A percentile compares a stretch with the other conserved stretches of the same genome.
Evolutionary conservation across 345 rosid species (phyloP).

Genomic region (Citrus cavaleriei): DNA sequence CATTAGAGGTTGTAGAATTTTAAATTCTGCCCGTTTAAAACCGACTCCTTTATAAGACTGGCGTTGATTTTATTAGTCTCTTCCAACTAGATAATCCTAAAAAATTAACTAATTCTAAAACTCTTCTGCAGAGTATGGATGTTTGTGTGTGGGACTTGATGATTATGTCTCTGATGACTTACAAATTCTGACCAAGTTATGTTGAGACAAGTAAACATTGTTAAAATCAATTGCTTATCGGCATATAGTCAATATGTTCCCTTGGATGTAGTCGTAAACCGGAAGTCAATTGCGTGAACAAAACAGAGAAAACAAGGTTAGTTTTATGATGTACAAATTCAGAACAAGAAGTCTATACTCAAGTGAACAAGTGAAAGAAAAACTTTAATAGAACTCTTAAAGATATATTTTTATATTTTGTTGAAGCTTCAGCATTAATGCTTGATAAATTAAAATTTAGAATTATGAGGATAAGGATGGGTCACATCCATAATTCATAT

Average conservation of each 20-base stretch:
- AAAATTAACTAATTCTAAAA: no score
- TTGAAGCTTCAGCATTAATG: not conserved
- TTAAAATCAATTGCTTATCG: not conserved
- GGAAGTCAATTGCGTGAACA: not conserved
- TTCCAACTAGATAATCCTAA: not conserved
- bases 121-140: not conserved
- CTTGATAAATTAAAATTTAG: not conserved
- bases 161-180: no score
- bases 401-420: not conserved
- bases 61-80: not conserved
- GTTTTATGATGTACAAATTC: not conserved
- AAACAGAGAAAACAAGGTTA: not conserved
- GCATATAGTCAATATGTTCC: not conserved
- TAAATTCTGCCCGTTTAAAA: not conserved
- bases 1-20: not conserved
- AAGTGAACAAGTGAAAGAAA: not conserved
- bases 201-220: not conserved
- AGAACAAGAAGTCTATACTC: not conserved
- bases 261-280: not conserved
- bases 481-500: not conserved
- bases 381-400: no score
- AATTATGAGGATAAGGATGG: not conserved
- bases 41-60: not conserved
- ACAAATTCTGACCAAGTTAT: not conserved
- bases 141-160: no score